Conservation (phyloP, 495 filamentous ascomycete species). For the Neurospora tetrasperma region DNA sequence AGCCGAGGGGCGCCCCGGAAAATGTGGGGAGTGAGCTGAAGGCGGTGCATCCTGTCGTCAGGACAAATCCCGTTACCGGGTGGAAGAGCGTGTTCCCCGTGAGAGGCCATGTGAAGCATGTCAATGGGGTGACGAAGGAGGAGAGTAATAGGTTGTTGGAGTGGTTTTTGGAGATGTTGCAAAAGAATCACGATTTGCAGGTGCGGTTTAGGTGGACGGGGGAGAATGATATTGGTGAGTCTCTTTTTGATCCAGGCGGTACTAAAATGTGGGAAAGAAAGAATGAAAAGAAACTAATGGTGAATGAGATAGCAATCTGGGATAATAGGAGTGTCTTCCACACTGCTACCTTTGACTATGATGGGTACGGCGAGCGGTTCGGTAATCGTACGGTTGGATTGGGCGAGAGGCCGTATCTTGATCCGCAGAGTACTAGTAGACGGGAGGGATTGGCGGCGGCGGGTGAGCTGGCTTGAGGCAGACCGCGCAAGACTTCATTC, state of each 20-base stretch:
- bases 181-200: constrained; percentile 68
- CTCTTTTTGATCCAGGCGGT: no score
- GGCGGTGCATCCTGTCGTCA: constrained; percentile 57
- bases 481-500: neutral
- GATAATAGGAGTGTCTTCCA: constrained; percentile 64
- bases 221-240: constrained; percentile 43
- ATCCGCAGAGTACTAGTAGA: constrained; percentile 46
- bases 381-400: constrained; percentile 54
- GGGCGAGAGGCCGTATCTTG: constrained; percentile 57
- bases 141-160: constrained; percentile 50
- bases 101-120: constrained; percentile 48
- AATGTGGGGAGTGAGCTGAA: constrained; percentile 51
- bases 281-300: no score
- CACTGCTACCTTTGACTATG: constrained; percentile 57
- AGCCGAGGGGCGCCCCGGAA: constrained; percentile 49
- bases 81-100: constrained; percentile 66
- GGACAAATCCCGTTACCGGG: constrained; percentile 69
- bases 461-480: neutral
- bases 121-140: constrained; percentile 53
- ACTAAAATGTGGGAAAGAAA: no score
- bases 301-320: constrained; percentile 50
- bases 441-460: constrained; percentile 36
- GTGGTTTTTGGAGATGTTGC: constrained; percentile 49
- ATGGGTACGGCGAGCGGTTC: constrained; percentile 45
- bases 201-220: constrained; percentile 56